These are phyloP conservation scores for Agapanthus africanus DNA, from an alignment of 106 monocot genomes.

Conservation along the genomic window DNA sequence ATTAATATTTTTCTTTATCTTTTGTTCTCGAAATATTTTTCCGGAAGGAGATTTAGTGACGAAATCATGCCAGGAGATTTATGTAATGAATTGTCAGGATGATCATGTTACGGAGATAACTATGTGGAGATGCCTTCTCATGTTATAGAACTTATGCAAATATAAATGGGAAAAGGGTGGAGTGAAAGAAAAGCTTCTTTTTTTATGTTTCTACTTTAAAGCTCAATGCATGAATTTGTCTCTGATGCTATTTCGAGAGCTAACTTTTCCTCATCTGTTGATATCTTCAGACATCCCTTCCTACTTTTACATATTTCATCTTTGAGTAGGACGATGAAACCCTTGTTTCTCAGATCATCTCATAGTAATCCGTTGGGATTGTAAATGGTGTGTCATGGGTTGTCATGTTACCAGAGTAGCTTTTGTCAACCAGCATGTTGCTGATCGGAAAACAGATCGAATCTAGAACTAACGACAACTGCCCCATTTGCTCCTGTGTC, in stretches of 20 bases:
- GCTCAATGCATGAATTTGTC: background rate
- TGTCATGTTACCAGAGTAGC: background rate
- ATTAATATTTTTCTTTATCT: no score
- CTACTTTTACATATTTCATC: slow-evolving; percentile 5
- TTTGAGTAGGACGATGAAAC: background rate
- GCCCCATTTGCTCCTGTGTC: slow-evolving; percentile 5
- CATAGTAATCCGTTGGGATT: slow-evolving; percentile 3
- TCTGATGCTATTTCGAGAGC: background rate
- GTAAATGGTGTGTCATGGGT: slow-evolving; percentile 2
- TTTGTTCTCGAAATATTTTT: no score
- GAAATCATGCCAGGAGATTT: no score
- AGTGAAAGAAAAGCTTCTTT: background rate
- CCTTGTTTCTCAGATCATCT: background rate
- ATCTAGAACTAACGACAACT: background rate
- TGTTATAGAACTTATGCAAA: background rate
- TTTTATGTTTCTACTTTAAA: background rate
- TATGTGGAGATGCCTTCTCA: background rate
- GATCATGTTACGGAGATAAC: no score
- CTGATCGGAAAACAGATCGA: slow-evolving; percentile 4
- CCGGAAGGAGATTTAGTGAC: no score
- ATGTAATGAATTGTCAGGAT: no score
- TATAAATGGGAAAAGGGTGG: background rate
- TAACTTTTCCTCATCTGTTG: background rate
- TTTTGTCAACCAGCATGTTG: background rate
- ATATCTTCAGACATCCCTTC: background rate